Base-by-base conservation (phyloP, 73 alveolate genomes). In the Stentor coeruleus region DNA sequence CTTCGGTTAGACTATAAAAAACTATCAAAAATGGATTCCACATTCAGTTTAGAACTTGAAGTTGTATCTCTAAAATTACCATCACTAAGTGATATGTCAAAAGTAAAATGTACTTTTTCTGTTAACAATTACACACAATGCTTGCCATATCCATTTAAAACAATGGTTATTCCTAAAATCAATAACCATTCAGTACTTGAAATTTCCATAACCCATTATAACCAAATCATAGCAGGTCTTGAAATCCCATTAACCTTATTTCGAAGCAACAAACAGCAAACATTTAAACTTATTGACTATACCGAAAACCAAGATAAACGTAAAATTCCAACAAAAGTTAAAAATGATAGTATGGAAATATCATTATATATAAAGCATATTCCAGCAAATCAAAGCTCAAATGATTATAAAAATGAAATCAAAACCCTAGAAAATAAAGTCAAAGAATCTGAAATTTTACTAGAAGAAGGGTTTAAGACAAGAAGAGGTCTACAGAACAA, bases 371-470 rank as follows among this genome's bases (percentile, higher is more conserved):
- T 49, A 6, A 49, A 49, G 20, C 20, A 11, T 49, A 11, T 6
- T 6, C 66, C 66, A 11, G 28, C 6, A 49, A 49, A 49, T 6
- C 6, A 6, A 11, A 11, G 28, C 6, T 6, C 6, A 6, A 20
- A 49, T 11, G 66, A 49, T 11, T 49, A 49, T 20, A 49, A 49
- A 49, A 6, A 49, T 11, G 28, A 49, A 49, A 49, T 49, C 6
- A 6, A 20, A 6, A 49, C 6, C 6, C 66, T 49, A 11, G 66
- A 49, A 49, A 6, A 11, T 49, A 6, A 49, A 49, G 20, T 49
- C 66, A 49, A 49, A 49, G 66, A 49, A 49, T 11, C 66, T 49
- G 66, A 49, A n/a, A n/a, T n/a, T n/a, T n/a, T n/a, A n/a, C n/a
- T n/a, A n/a, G n/a, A n/a, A n/a, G n/a, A n/a, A n/a, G n/a, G n/a